These are phyloP conservation scores for Fusarium temperatum DNA, from an alignment of 2,329 filamentous ascomycete genomes.

Conservation along the genomic window DNA sequence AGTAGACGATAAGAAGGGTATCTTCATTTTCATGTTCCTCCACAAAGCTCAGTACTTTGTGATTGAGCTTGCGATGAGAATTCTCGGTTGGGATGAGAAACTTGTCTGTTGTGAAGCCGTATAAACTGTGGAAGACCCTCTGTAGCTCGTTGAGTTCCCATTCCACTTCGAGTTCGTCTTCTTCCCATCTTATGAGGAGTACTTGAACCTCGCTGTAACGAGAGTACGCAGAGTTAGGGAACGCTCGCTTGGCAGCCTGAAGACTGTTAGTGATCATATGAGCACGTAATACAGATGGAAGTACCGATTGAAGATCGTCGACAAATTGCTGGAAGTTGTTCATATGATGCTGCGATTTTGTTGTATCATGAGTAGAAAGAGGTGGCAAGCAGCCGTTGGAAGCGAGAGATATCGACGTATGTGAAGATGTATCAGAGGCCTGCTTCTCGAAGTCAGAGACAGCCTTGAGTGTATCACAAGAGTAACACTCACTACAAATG, in stretches of 20 bases:
- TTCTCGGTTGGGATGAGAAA: conserved; percentile 40
- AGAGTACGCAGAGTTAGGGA: conserved; percentile 41
- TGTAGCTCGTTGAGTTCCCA: conserved; percentile 36
- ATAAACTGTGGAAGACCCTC: conserved; percentile 31
- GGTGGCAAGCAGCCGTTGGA: conserved; percentile 36
- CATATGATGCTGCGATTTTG: conserved; percentile 42
- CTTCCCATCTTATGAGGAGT: conserved; percentile 40
- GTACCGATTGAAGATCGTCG: conserved; percentile 36
- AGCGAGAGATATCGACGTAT: conserved; percentile 38
- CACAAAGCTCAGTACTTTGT: conserved; percentile 36
- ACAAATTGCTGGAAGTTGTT: conserved; percentile 34
- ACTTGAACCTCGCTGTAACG: conserved; percentile 40
- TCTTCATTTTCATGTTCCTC: conserved; percentile 42
- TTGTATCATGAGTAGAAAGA: conserved; percentile 39
- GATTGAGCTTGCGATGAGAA: conserved; percentile 39
- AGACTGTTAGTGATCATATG: neutral
- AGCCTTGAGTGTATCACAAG: neutral
- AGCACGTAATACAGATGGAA: too few relatives aligned
- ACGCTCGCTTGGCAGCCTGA: conserved; percentile 38
- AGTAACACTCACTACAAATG: conserved; percentile 36
- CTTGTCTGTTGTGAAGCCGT: conserved; percentile 34
- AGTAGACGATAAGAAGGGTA: conserved; percentile 41
- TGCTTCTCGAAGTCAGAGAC: conserved; percentile 30
- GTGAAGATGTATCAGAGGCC: conserved; percentile 40
- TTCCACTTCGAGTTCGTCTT: conserved; percentile 41